These are phyloP conservation scores for Pseudognaphalium luteoalbum DNA, from an alignment of 129 eudicot genomes.

Conservation along the genomic window DNA sequence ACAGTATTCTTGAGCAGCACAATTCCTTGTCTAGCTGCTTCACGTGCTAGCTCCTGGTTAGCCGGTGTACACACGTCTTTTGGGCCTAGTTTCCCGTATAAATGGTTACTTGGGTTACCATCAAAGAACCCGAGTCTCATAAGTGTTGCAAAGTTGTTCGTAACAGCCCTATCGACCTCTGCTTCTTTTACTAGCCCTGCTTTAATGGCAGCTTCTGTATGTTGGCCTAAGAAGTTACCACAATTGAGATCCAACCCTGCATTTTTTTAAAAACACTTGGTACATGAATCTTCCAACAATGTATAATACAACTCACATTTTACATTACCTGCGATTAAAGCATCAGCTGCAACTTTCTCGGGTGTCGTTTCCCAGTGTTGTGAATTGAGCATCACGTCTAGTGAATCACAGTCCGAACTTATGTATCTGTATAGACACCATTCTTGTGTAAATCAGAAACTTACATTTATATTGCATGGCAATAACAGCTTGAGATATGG, in stretches of 20 bases:
- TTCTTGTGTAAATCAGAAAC: background rate
- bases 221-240: conserved; percentile 55
- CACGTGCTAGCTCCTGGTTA: conserved; percentile 85
- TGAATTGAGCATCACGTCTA: conserved; percentile 57
- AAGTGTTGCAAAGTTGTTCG: conserved; percentile 73
- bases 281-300: background rate
- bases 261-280: background rate
- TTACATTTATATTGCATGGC: background rate
- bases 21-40: conserved; percentile 93
- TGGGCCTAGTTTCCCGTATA: conserved; percentile 77
- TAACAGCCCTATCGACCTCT: conserved; percentile 58
- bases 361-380: conserved; percentile 81
- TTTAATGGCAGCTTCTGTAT: conserved; percentile 68
- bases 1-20: conserved; percentile 76
- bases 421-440: conserved; percentile 62
- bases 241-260: conserved; percentile 93
- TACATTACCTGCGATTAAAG: conserved; percentile 59
- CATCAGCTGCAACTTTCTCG: conserved; percentile 72
- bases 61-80: conserved; percentile 81
- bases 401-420: conserved; percentile 86
- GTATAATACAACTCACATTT: background rate
- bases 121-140: conserved; percentile 95
- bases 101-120: conserved; percentile 74
- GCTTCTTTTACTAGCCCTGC: conserved; percentile 64
- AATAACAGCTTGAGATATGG: background rate